These are phyloP conservation scores for Malassezia brasiliensis DNA, from an alignment of 1,284 basidiomycete genomes.

Conservation along the genomic window DNA sequence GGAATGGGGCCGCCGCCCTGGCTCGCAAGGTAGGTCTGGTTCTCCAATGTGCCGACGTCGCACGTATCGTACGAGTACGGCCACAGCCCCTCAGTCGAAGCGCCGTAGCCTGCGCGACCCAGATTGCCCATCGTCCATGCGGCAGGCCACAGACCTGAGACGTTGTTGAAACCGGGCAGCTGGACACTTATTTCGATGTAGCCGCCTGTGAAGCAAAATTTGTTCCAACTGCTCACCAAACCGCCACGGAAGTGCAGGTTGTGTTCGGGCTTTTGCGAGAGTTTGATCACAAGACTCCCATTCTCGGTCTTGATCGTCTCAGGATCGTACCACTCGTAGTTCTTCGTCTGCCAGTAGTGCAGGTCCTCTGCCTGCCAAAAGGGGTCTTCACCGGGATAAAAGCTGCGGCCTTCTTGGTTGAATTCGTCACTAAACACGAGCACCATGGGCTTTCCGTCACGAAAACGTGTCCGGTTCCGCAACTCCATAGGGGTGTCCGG, in stretches of 20 bases:
- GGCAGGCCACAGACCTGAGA: constrained; percentile 36
- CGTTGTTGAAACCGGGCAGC: constrained; percentile 29
- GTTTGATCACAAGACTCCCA: constrained; percentile 29
- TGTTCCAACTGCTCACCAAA: constrained; percentile 44
- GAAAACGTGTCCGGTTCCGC: constrained; percentile 15
- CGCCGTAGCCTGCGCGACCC: constrained; percentile 69
- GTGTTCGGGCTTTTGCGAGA: constrained; percentile 48
- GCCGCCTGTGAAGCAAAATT: constrained; percentile 46
- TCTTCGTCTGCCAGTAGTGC: constrained; percentile 33
- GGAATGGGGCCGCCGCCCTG: constrained; percentile 36
- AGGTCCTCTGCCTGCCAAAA: constrained; percentile 48
- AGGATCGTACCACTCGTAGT: constrained; percentile 42
- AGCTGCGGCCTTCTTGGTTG: constrained; percentile 31
- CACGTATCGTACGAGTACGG: constrained; percentile 50
- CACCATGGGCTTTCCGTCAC: constrained; percentile 24
- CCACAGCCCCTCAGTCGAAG: constrained; percentile 55
- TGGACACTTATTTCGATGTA: constrained; percentile 42
- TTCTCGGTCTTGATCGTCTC: constrained; percentile 29
- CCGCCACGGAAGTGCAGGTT: constrained; percentile 39
- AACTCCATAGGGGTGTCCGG: constrained; percentile 29
- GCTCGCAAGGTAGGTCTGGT: constrained; percentile 31
- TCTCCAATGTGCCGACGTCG: constrained; percentile 40
- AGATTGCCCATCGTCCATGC: constrained; percentile 51
- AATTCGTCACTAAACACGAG: constrained; percentile 46
- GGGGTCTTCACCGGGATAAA: constrained; percentile 43